These are phyloP conservation scores for Zymoseptoria brevis DNA, from an alignment of 2,329 filamentous ascomycete genomes.

Conservation along the genomic window DNA sequence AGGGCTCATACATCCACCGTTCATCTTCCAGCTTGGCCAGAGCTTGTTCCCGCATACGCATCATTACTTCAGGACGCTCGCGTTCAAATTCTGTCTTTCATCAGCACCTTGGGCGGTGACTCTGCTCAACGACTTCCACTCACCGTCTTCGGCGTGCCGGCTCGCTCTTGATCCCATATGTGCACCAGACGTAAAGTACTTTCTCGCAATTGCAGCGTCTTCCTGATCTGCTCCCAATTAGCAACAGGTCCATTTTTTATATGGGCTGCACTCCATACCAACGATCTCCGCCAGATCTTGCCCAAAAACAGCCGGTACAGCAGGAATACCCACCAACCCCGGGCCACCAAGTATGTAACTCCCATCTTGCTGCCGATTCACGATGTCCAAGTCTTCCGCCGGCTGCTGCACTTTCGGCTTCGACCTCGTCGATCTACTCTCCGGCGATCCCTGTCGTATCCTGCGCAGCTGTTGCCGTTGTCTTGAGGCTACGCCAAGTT, in stretches of 20 bases:
- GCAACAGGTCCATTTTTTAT: not conserved
- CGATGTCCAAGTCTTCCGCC: conserved; percentile 20
- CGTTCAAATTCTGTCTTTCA: conserved; percentile 19
- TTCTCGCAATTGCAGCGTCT: conserved; percentile 16
- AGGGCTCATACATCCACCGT: conserved; percentile 23
- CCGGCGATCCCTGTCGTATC: conserved; percentile 14
- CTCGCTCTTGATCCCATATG: conserved; percentile 15
- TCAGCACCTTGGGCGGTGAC: not conserved
- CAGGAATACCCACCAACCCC: conserved; percentile 1
- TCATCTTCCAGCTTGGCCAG: conserved; percentile 22
- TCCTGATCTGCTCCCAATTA: conserved; percentile 6
- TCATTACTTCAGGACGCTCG: conserved; percentile 16
- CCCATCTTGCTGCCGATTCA: conserved; percentile 23
- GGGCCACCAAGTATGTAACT: conserved; percentile 18
- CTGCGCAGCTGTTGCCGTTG: conserved; percentile 10
- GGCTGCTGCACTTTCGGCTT: conserved; percentile 7
- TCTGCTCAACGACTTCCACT: not conserved
- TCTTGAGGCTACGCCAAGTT: conserved; percentile 6
- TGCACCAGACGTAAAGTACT: conserved; percentile 23
- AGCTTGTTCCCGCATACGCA: conserved; percentile 17
- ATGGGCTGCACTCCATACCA: not conserved
- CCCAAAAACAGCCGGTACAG: conserved; percentile 6
- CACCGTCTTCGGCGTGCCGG: conserved; percentile 22
- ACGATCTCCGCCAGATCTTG: conserved; percentile 6
- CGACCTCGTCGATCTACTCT: conserved; percentile 7